A percentile compares a stretch with the other conserved stretches of the same genome.
phyloP scores from a whole-genome alignment of 2,329 filamentous ascomycete genomes.

The Helminthosporium solani region DNA sequence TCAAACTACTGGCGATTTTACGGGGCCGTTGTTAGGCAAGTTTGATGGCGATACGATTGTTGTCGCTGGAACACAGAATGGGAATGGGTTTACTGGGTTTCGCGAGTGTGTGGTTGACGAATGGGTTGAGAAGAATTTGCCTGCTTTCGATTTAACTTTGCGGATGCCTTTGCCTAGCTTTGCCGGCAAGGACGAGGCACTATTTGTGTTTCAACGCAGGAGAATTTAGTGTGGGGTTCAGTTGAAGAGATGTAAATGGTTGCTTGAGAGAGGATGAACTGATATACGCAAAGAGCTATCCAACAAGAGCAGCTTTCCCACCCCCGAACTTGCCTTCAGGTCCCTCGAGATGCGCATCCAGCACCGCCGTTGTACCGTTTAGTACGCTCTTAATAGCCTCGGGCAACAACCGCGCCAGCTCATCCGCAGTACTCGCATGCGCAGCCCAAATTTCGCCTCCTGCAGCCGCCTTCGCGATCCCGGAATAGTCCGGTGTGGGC shows the following conservation, averaged over 20 bases:
- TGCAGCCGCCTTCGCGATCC: constrained; percentile 66
- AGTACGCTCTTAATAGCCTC: constrained; percentile 62
- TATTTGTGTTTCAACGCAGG: constrained; percentile 62
- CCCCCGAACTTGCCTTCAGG: constrained; percentile 56
- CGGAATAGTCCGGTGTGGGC: constrained; percentile 66
- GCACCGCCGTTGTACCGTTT: constrained; percentile 58
- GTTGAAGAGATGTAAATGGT: neutral
- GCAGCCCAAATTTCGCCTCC: constrained; percentile 64
- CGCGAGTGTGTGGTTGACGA: constrained; percentile 62
- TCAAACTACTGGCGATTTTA: constrained; percentile 68
- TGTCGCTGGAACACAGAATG: constrained; percentile 74
- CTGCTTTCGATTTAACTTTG: constrained; percentile 59
- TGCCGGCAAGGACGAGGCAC: constrained; percentile 72
- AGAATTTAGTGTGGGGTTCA: constrained; percentile 7
- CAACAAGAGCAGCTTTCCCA: constrained; percentile 13
- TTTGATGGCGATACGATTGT: constrained; percentile 65
- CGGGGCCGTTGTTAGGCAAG: constrained; percentile 59
- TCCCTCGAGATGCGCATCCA: constrained; percentile 62
- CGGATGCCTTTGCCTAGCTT: constrained; percentile 72
- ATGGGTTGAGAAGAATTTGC: constrained; percentile 62
- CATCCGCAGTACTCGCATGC: constrained; percentile 56
- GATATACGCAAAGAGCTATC: too few species aligned
- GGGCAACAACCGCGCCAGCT: constrained; percentile 56
- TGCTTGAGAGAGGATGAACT: too few species aligned
- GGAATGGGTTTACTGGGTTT: constrained; percentile 73